Evolutionary conservation across 306 rosid species (phyloP).

Genomic region (Vicia sativa): DNA sequence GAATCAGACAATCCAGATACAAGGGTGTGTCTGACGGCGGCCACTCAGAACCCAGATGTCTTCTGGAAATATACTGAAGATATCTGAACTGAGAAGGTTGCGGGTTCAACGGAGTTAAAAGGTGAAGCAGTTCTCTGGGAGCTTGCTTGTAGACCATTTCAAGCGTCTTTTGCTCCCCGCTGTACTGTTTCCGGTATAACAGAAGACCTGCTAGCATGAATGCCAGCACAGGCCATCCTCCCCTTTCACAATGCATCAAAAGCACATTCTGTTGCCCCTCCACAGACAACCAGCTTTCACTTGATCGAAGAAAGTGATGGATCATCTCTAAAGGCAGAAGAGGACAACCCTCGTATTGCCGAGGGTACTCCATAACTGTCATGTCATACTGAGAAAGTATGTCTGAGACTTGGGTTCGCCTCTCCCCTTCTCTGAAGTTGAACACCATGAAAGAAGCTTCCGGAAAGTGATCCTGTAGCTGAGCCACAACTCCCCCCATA

Average conservation of each 20-base stretch:
- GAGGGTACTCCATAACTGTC: constrained; percentile 99
- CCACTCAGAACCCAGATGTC: constrained; percentile 88
- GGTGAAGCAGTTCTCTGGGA: constrained; percentile 82
- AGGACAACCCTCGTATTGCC: constrained; percentile 87
- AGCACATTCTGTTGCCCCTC: constrained; percentile 92
- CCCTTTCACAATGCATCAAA: constrained; percentile 96
- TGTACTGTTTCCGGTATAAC: constrained; percentile 83
- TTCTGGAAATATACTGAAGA: constrained; percentile 91
- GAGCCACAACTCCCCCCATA: constrained; percentile 87
- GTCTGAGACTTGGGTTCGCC: constrained; percentile 75
- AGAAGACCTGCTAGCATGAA: constrained; percentile 97
- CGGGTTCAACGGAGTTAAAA: constrained; percentile 81
- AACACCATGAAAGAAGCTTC: constrained; percentile 98
- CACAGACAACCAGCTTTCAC: constrained; percentile 97
- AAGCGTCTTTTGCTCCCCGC: constrained; percentile 92
- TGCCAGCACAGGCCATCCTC: constrained; percentile 99
- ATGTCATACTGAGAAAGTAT: constrained; percentile 88
- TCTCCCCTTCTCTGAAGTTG: constrained; percentile 91
- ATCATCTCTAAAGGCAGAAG: constrained; percentile 92
- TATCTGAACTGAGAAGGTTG: constrained; percentile 98
- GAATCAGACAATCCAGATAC: constrained; percentile 80
- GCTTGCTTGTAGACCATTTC: constrained; percentile 99
- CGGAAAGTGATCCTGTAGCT: constrained; percentile 86
- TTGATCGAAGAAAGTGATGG: constrained; percentile 95
- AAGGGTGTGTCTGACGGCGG: constrained; percentile 90